Conservation (phyloP, 1,284 basidiomycete species). For the Anthracocystis walkeri region DNA sequence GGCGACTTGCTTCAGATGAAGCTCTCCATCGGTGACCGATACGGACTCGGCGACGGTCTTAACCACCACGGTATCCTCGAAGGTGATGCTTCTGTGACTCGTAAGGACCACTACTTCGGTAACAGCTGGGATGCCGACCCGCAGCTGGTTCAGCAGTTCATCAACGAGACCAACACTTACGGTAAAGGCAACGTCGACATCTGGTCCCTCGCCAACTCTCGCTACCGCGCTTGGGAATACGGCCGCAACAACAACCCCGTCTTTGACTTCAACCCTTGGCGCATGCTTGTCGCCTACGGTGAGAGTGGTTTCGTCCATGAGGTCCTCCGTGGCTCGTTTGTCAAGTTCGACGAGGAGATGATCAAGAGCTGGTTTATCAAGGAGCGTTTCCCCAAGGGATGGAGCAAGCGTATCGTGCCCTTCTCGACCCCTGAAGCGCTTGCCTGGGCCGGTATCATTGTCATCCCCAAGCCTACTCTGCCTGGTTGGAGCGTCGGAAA, state of each 20-base stretch:
- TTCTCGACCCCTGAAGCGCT: slow-evolving; percentile 34
- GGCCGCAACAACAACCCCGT: slow-evolving; percentile 24
- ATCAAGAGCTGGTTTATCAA: slow-evolving; percentile 39
- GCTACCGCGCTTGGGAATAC: slow-evolving; percentile 27
- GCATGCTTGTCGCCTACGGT: slow-evolving; percentile 38
- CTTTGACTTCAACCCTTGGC: slow-evolving; percentile 48
- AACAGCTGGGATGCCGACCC: slow-evolving; percentile 39
- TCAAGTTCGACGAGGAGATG: slow-evolving; percentile 38
- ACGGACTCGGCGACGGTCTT: slow-evolving; percentile 26
- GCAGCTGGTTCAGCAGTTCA: slow-evolving; percentile 19
- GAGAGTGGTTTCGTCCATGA: slow-evolving; percentile 45
- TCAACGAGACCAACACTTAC: slow-evolving; percentile 44
- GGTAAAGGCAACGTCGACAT: slow-evolving; percentile 32
- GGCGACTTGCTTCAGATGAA: slow-evolving; percentile 57
- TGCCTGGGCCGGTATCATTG: slow-evolving; percentile 35
- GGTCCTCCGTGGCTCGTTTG: slow-evolving; percentile 30
- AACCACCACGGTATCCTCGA: slow-evolving; percentile 38
- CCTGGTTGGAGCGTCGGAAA: slow-evolving; percentile 39
- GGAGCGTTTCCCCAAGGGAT: slow-evolving; percentile 35
- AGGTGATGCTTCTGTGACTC: slow-evolving; percentile 43
- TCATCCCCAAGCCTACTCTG: slow-evolving; percentile 26
- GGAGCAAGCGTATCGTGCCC: slow-evolving; percentile 33
- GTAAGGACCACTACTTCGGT: slow-evolving; percentile 41
- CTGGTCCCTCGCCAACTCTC: slow-evolving; percentile 30
- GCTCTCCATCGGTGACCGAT: slow-evolving; percentile 43